phyloP scores from a whole-genome alignment of 2,329 filamentous ascomycete genomes.

The Scytalidium sp. region DNA sequence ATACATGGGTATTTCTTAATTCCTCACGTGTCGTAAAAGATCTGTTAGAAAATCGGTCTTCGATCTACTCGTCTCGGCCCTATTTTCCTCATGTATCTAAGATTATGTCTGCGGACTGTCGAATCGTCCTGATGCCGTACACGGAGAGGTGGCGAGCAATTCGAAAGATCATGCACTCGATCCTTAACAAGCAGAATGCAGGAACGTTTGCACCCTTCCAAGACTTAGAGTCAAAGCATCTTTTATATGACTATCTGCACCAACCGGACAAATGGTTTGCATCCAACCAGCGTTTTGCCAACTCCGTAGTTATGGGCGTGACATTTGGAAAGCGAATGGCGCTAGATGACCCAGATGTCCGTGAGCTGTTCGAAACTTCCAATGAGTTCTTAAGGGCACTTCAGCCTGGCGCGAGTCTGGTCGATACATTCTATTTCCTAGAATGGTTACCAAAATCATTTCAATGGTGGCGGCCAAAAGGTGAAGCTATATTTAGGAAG shows the following conservation, averaged over 20 bases:
- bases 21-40: slow-evolving; percentile 34
- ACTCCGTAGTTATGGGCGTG: slow-evolving; percentile 28
- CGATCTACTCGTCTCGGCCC: slow-evolving; percentile 18
- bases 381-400: slow-evolving; percentile 21
- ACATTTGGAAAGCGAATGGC: slow-evolving; percentile 22
- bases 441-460: slow-evolving; percentile 25
- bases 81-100: slow-evolving; percentile 17
- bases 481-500: slow-evolving; percentile 17
- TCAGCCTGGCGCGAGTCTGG: slow-evolving; percentile 28
- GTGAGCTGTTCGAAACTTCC: slow-evolving; percentile 17
- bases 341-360: slow-evolving; percentile 16
- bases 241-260: slow-evolving; percentile 23
- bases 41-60: slow-evolving; percentile 17
- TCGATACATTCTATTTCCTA: slow-evolving; percentile 30
- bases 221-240: slow-evolving; percentile 24
- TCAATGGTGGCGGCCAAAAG: slow-evolving; percentile 27
- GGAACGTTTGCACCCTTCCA: slow-evolving; percentile 21
- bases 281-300: slow-evolving; percentile 23
- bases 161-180: slow-evolving; percentile 27
- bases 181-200: slow-evolving; percentile 21
- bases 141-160: slow-evolving; percentile 22
- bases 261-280: slow-evolving; percentile 21
- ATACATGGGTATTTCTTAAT: slow-evolving; percentile 42
- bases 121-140: slow-evolving; percentile 28
- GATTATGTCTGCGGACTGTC: slow-evolving; percentile 21